Conservation (phyloP, 2,329 filamentous ascomycete genomes). For the Ascochyta koolunga region DNA sequence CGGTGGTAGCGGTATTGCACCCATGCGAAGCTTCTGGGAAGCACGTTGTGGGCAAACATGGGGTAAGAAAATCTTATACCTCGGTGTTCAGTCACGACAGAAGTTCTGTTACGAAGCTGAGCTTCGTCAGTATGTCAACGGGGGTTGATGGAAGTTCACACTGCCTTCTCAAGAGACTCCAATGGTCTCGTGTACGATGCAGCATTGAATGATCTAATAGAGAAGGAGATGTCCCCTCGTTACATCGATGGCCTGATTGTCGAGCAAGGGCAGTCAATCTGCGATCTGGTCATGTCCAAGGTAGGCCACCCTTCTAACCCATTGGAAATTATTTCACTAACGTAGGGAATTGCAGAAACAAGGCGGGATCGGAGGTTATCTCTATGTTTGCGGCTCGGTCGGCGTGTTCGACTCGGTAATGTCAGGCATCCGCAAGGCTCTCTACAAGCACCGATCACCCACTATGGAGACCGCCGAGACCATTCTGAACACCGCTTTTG, state of each 20-base stretch:
- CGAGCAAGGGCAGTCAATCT: slow-evolving; percentile 58
- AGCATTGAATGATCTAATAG: slow-evolving; percentile 52
- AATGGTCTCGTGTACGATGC: slow-evolving; percentile 56
- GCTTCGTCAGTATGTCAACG: slow-evolving; percentile 44
- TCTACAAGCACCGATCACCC: slow-evolving; percentile 46
- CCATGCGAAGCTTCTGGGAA: slow-evolving; percentile 36
- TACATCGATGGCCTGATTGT: slow-evolving; percentile 61
- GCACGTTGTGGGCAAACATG: slow-evolving; percentile 25
- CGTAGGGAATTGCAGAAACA: slow-evolving; percentile 5
- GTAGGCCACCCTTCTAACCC: slow-evolving; percentile 8
- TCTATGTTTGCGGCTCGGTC: slow-evolving; percentile 59
- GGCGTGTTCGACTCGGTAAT: slow-evolving; percentile 62
- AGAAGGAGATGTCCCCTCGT: slow-evolving; percentile 57
- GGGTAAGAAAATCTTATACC: slow-evolving; percentile 29
- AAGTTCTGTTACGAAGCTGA: slow-evolving; percentile 34
- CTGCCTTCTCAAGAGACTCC: slow-evolving; percentile 60
- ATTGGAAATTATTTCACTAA: neutral
- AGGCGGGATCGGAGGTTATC: slow-evolving; percentile 39
- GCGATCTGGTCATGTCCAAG: slow-evolving; percentile 63
- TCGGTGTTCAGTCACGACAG: slow-evolving; percentile 30
- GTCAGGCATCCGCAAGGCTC: slow-evolving; percentile 61
- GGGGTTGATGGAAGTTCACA: slow-evolving; percentile 60
- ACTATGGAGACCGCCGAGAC: slow-evolving; percentile 32
- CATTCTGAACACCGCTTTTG: slow-evolving; percentile 32
- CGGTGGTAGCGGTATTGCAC: slow-evolving; percentile 46